A percentile compares a stretch with the other conserved stretches of the same genome.
Evolutionary conservation across 2,329 filamentous ascomycete genomes (phyloP).

Genomic region (Sphaerulina vaccinii): DNA sequence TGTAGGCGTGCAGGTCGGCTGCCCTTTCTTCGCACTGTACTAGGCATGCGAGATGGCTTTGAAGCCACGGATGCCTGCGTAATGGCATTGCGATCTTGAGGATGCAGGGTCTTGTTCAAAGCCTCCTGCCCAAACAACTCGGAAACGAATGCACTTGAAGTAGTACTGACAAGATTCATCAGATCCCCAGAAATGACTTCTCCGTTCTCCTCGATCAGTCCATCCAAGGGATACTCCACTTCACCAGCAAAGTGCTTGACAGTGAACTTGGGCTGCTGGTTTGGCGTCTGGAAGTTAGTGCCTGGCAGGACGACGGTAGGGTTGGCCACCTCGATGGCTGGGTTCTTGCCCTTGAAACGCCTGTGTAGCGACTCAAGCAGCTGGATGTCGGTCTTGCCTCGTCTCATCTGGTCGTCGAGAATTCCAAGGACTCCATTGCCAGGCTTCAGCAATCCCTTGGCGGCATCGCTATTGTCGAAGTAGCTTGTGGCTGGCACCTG

Average conservation of each 20-base stretch:
- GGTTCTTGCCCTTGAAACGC: conserved; percentile 92
- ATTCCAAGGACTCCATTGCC: conserved; percentile 93
- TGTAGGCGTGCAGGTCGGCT: conserved; percentile 49
- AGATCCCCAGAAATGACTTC: conserved; percentile 94
- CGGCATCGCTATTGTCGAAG: conserved; percentile 95
- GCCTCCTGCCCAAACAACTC: conserved; percentile 96
- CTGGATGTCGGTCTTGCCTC: conserved; percentile 84
- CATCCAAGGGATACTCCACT: conserved; percentile 86
- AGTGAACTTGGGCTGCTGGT: conserved; percentile 76
- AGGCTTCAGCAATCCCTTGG: conserved; percentile 84
- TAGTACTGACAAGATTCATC: conserved; percentile 87
- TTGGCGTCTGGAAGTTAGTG: conserved; percentile 85
- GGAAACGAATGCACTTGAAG: conserved; percentile 82
- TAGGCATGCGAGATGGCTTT: conserved; percentile 87
- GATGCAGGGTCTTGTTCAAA: conserved; percentile 88
- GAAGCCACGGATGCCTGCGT: conserved; percentile 96
- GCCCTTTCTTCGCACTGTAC: conserved; percentile 80
- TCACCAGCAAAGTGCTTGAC: conserved; percentile 95
- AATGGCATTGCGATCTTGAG: conserved; percentile 82
- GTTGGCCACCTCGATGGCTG: conserved; percentile 76
- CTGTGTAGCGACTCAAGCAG: conserved; percentile 87
- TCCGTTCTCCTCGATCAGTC: conserved; percentile 89
- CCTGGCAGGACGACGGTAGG: conserved; percentile 75
- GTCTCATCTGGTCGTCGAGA: conserved; percentile 89
- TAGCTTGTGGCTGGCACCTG: conserved; percentile 88